Percentiles rank a stretch among this genome's conserved stretches.
phyloP scores from a whole-genome alignment of 106 monocot genomes.

The Phalaenopsis equestris region DNA sequence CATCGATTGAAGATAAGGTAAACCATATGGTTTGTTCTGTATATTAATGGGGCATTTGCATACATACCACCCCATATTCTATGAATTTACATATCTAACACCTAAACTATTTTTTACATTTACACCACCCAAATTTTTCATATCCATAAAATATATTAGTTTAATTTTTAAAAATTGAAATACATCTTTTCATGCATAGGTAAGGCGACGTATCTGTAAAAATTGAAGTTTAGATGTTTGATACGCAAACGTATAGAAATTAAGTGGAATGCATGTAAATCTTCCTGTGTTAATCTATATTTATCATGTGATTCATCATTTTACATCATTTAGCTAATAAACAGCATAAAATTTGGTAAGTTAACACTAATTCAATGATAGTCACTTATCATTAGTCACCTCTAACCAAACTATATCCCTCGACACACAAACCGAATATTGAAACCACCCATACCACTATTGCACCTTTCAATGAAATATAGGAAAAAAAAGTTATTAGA shows the following conservation, averaged over 20 bases:
- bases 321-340: conserved; percentile 2
- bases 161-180: too few species aligned
- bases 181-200: too few species aligned
- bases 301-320: conserved; percentile 8
- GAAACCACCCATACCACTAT: neutral
- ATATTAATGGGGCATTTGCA: neutral
- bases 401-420: neutral
- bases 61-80: too few species aligned
- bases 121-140: too few species aligned
- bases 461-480: neutral
- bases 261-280: too few species aligned
- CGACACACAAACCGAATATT: too few species aligned
- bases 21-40: neutral
- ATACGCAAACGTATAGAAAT: too few species aligned
- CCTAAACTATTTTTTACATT: too few species aligned
- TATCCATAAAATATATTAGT: too few species aligned
- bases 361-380: neutral
- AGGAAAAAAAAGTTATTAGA: neutral
- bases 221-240: too few species aligned
- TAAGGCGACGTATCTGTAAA: too few species aligned
- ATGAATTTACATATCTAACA: too few species aligned
- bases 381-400: neutral
- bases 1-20: conserved; percentile 99
- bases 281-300: neutral
- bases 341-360: neutral